Percentiles rank a stretch among this genome's conserved stretches.
Conservation (phyloP, 1,284 basidiomycete genomes). For the Schizophyllum amplum region DNA sequence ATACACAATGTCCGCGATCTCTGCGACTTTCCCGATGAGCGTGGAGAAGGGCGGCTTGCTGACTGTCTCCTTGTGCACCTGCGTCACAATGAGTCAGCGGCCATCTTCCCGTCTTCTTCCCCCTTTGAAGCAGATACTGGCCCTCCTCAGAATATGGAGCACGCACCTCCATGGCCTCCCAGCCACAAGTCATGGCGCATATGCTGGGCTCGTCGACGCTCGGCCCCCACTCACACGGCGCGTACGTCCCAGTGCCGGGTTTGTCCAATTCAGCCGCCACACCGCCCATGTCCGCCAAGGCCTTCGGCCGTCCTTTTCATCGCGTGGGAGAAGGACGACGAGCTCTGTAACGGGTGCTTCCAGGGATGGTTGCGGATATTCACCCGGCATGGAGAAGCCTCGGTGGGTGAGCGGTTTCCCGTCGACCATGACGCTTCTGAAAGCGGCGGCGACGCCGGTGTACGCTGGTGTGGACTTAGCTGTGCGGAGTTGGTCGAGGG, state of each 20-base stretch:
- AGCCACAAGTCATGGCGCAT: not conserved
- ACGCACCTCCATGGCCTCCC: not conserved
- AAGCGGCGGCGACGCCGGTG: not conserved
- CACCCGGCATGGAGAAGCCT: not conserved
- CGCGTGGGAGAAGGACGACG: not conserved
- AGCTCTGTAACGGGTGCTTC: not conserved
- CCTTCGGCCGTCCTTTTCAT: not conserved
- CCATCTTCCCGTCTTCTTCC: too few relatives aligned
- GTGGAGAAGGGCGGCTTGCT: not conserved
- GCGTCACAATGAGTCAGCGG: not conserved
- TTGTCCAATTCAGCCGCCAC: not conserved
- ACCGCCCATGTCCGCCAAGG: not conserved
- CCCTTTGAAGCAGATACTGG: too few relatives aligned
- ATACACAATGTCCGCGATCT: not conserved
- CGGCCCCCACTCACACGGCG: too few relatives aligned
- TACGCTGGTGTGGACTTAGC: not conserved
- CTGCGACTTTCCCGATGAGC: not conserved
- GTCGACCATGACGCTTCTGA: not conserved
- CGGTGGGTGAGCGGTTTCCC: not conserved
- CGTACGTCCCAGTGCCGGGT: not conserved
- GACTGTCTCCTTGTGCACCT: not conserved
- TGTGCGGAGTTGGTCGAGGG: not conserved
- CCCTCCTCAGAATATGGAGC: too few relatives aligned
- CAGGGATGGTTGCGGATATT: not conserved
- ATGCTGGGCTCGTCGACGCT: not conserved